These are phyloP conservation scores for Globisporangium spinosum DNA, from an alignment of 352 stramenopile genomes.

Conservation along the genomic window DNA sequence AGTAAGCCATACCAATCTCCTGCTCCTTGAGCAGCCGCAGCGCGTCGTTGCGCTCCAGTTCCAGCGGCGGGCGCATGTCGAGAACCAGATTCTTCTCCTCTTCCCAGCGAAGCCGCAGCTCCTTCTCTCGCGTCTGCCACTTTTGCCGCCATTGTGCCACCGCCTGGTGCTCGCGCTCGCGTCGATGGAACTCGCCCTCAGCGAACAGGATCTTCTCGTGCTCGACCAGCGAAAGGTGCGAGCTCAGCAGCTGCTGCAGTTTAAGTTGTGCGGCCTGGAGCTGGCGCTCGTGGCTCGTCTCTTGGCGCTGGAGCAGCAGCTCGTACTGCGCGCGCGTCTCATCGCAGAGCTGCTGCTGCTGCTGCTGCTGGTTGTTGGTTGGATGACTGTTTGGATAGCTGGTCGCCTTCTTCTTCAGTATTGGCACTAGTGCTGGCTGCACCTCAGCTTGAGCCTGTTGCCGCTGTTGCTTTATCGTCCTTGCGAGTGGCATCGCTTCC, in stretches of 20 bases:
- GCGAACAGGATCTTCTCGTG: slow-evolving; percentile 42
- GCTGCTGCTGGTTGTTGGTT: slow-evolving; percentile 2
- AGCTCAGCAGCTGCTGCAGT: slow-evolving; percentile 41
- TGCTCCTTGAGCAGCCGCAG: slow-evolving; percentile 26
- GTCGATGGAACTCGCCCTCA: slow-evolving; percentile 20
- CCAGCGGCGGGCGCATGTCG: slow-evolving; percentile 33
- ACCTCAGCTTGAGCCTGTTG: not conserved
- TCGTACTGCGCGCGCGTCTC: slow-evolving; percentile 56
- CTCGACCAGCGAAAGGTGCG: slow-evolving; percentile 47
- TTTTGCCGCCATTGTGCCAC: slow-evolving; percentile 25
- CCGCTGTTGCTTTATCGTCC: not conserved
- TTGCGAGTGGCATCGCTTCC: slow-evolving; percentile 2
- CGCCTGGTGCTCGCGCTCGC: slow-evolving; percentile 24
- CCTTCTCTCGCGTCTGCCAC: slow-evolving; percentile 22
- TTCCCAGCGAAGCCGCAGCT: slow-evolving; percentile 20
- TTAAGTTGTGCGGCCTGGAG: slow-evolving; percentile 33
- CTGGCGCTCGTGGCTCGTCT: slow-evolving; percentile 42
- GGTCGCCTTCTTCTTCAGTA: slow-evolving; percentile 29
- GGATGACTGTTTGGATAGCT: not conserved
- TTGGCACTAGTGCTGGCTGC: not conserved
- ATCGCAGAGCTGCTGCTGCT: slow-evolving; percentile 40
- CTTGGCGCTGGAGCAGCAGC: slow-evolving; percentile 37
- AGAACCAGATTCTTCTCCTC: slow-evolving; percentile 26
- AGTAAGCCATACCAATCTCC: slow-evolving; percentile 17
- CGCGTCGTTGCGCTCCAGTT: slow-evolving; percentile 34